Base-by-base conservation (phyloP, 352 stramenopile genomes). In the Phytophthora pinifolia region DNA sequence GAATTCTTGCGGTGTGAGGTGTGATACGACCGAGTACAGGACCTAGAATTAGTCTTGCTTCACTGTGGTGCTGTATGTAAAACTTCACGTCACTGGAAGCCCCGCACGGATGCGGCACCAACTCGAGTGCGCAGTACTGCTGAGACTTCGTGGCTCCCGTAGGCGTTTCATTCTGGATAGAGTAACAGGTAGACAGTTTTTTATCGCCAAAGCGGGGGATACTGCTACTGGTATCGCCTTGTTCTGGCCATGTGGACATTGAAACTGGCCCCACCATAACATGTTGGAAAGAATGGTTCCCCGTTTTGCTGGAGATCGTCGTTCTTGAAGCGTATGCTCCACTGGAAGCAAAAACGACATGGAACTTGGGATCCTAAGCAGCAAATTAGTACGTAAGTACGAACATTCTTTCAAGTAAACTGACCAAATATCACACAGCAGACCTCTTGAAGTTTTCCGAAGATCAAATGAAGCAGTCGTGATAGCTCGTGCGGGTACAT, bases 21-120 rank as follows among this genome's bases (percentile, higher is more conserved):
- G 76, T 84, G 12, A 89, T 67, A 13, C 71, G 66, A 20, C 82
- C 79, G 22, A 92, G 52, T n/a, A 92, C 58, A 9, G 82, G 82
- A 3, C 82, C 82, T 7, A 89, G 22, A 20, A 89, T 27, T 1
- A 92, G 36, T 1, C 57, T 67, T 6, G 82, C 71, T 9, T 76
- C 62, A 1, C 65, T 54, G 12, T 67, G 57, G 22, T 67, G 48
- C 32, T 75, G 54, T 1, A 67, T 36, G 41, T 83, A 78, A 20
- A 85, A 72, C 18, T 64, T 62, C 9, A 73, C 43, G 3, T 46
- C 44, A 44, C 54, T 74, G 10, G 61, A 60, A 27, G 77, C 54
- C 0, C 70, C 71, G 10, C 47, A 39, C 8, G 58, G 34, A 18
- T 92, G 82, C 6, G 82, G 62, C 8, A 85, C 67, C 25, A 88